Conservation (phyloP, 1,139 yeast genomes). For the Entelexis paramagnoliae region DNA sequence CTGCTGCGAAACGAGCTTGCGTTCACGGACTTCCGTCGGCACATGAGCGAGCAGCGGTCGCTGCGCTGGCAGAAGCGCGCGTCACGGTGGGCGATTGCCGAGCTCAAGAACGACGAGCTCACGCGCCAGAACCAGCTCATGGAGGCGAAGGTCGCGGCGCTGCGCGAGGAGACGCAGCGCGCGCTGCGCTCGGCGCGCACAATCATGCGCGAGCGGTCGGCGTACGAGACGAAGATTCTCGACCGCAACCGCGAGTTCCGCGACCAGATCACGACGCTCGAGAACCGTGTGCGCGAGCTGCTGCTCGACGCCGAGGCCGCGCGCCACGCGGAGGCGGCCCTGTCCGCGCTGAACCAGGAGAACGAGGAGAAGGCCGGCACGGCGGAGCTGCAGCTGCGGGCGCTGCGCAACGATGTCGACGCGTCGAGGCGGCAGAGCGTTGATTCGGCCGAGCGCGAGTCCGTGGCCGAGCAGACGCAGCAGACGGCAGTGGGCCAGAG, state of each 20-base stretch:
- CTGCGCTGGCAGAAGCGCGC: constrained; percentile 35
- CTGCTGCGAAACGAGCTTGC: constrained; percentile 54
- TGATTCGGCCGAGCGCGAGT: background rate
- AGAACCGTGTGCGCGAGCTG: constrained; percentile 15
- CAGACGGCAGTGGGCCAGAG: background rate
- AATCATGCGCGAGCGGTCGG: constrained; percentile 30
- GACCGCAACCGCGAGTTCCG: constrained; percentile 31
- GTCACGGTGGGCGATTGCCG: constrained; percentile 30
- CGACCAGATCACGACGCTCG: constrained; percentile 28
- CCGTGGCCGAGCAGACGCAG: background rate
- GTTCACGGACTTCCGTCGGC: constrained; percentile 47
- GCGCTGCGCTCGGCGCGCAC: constrained; percentile 28
- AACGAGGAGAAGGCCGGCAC: constrained; percentile 11
- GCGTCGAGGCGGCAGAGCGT: background rate
- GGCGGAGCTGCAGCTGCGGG: constrained; percentile 12
- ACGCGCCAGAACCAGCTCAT: constrained; percentile 27
- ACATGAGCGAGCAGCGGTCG: constrained; percentile 42
- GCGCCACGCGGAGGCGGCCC: constrained; percentile 13
- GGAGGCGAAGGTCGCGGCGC: constrained; percentile 26
- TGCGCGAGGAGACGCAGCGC: constrained; percentile 28
- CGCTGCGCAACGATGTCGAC: constrained; percentile 11
- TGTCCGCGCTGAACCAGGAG: constrained; percentile 4
- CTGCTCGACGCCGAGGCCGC: constrained; percentile 23
- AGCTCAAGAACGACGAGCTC: constrained; percentile 28
- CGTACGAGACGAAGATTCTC: constrained; percentile 32